These are phyloP conservation scores for Phaeosphaeriaceae sp. DNA, from an alignment of 2,329 filamentous ascomycete genomes.

Conservation along the genomic window DNA sequence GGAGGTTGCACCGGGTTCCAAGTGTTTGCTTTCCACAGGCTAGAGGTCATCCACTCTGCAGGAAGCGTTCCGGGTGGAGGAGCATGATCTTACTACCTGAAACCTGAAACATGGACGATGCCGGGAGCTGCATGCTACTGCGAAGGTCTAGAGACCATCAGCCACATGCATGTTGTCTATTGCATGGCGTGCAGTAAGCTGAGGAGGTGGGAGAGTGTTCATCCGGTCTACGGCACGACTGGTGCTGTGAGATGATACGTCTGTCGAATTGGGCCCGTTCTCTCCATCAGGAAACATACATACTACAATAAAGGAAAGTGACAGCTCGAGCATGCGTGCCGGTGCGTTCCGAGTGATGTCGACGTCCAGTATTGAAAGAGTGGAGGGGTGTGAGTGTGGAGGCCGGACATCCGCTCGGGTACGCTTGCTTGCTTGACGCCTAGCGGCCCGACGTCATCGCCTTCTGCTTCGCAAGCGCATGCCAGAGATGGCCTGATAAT, in stretches of 20 bases:
- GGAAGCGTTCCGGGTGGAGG: conserved; percentile 6
- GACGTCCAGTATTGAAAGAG: background rate
- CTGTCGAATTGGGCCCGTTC: background rate
- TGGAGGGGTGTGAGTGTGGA: background rate
- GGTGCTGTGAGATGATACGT: background rate
- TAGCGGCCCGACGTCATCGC: background rate
- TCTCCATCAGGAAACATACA: background rate
- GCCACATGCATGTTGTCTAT: background rate
- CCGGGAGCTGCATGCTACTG: conserved; percentile 1
- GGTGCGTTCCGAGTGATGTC: background rate
- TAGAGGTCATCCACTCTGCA: background rate
- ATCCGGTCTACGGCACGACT: background rate
- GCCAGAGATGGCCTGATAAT: background rate
- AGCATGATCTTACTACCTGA: conserved; percentile 12
- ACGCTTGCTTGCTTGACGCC: background rate
- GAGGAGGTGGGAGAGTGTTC: background rate
- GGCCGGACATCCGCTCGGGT: background rate
- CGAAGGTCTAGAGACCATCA: background rate
- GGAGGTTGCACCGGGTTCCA: background rate
- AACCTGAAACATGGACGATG: conserved; percentile 9
- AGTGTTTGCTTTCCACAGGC: background rate
- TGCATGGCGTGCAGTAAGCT: background rate
- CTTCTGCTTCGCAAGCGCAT: background rate
- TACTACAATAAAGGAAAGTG: background rate
- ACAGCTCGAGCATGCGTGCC: background rate